Evolutionary conservation across 2,329 filamentous ascomycete species (phyloP).

Genomic region (Alternaria conjuncta): DNA sequence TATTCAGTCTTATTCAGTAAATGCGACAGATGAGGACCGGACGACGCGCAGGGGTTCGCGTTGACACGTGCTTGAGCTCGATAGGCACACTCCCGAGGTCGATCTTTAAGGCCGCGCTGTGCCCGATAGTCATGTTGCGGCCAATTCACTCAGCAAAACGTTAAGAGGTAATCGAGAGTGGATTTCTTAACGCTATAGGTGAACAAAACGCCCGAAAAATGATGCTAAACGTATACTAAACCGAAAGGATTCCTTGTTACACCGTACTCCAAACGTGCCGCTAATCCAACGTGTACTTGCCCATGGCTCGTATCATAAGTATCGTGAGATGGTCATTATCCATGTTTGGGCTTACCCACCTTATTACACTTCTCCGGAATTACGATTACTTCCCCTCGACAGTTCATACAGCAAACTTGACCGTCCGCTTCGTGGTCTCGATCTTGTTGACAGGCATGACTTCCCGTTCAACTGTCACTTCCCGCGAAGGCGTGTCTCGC

Average conservation of each 20-base stretch:
- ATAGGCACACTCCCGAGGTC: not conserved
- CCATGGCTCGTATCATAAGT: conserved; percentile 11
- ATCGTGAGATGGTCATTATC: conserved; percentile 32
- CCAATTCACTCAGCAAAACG: not conserved
- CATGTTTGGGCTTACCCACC: conserved; percentile 2
- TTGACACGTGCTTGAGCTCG: conserved; percentile 13
- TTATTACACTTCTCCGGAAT: conserved; percentile 9
- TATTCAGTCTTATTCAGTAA: not conserved
- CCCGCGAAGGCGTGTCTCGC: conserved; percentile 34
- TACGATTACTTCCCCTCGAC: conserved; percentile 20
- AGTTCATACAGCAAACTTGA: conserved; percentile 42
- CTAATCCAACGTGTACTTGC: conserved; percentile 5
- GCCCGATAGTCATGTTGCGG: not conserved
- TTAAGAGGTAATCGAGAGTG: not conserved
- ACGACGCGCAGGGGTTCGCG: not conserved
- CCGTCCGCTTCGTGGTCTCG: conserved; percentile 28
- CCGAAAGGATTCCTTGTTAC: conserved; percentile 3
- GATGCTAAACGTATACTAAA: not conserved
- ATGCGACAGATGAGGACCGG: not conserved
- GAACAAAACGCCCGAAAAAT: not conserved
- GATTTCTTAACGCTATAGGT: not conserved
- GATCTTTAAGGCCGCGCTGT: not conserved
- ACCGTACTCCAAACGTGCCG: conserved; percentile 12
- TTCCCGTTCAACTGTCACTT: conserved; percentile 39
- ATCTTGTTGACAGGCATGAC: conserved; percentile 17